phyloP scores from a whole-genome alignment of 306 rosid species.

The Fragaria vesca region DNA sequence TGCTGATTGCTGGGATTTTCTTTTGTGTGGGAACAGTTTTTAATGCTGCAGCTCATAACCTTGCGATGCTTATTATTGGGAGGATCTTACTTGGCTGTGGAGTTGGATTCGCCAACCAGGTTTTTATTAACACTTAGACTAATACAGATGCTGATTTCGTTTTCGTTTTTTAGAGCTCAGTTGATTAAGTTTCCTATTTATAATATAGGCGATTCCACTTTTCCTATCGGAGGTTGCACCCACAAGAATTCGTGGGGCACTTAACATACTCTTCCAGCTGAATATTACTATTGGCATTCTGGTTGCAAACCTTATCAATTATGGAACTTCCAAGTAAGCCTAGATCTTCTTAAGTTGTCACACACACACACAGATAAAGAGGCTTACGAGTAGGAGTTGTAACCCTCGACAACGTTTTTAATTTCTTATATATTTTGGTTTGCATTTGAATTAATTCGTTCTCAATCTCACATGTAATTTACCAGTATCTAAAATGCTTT shows the following conservation, averaged over 20 bases:
- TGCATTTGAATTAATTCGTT: not conserved
- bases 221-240: constrained; percentile 75
- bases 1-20: constrained; percentile 62
- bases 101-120: constrained; percentile 75
- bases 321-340: constrained; percentile 48
- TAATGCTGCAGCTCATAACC: constrained; percentile 54
- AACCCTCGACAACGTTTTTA: too few relatives aligned
- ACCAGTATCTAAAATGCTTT: not conserved
- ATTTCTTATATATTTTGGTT: not conserved
- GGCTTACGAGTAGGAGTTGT: too few relatives aligned
- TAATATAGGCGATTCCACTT: constrained; percentile 53
- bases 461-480: not conserved
- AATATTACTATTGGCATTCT: constrained; percentile 66
- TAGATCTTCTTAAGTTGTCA: not conserved
- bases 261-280: constrained; percentile 63
- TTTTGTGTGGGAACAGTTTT: constrained; percentile 51
- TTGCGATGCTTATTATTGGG: constrained; percentile 63
- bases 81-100: constrained; percentile 72
- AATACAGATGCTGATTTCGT: not conserved
- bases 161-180: not conserved
- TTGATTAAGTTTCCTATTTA: not conserved
- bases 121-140: not conserved
- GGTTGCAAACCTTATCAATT: constrained; percentile 54
- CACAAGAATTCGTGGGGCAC: constrained; percentile 71
- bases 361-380: too few relatives aligned